Evolutionary conservation across 768 basidiomycete genomes (phyloP).

Genomic region (Melanogaster broomeanus): DNA sequence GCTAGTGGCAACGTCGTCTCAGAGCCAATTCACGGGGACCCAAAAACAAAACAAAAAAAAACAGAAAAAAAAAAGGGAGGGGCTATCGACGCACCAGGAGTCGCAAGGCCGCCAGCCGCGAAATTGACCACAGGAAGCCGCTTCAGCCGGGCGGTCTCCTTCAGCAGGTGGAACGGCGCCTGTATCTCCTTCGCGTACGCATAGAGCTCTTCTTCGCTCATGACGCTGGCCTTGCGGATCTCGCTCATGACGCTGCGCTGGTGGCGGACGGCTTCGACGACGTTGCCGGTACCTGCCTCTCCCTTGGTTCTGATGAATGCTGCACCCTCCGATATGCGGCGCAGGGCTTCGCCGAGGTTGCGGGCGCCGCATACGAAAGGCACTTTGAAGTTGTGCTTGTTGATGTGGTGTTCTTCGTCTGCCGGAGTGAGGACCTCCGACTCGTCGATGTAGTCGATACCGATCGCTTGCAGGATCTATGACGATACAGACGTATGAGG

Average conservation of each 20-base stretch:
- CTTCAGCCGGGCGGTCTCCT: slow-evolving; percentile 93
- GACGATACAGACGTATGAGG: not conserved
- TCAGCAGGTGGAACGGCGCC: slow-evolving; percentile 93
- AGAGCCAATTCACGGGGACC: too few relatives aligned
- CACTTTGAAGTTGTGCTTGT: slow-evolving; percentile 93
- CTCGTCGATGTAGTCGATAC: slow-evolving; percentile 97
- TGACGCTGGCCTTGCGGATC: slow-evolving; percentile 81
- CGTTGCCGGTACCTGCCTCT: slow-evolving; percentile 86
- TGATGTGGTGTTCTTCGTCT: slow-evolving; percentile 95
- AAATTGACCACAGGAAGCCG: slow-evolving; percentile 96
- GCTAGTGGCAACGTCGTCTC: too few relatives aligned
- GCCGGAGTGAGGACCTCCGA: slow-evolving; percentile 95
- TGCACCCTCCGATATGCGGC: slow-evolving; percentile 95
- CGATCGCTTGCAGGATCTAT: slow-evolving; percentile 90
- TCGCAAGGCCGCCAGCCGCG: slow-evolving; percentile 92
- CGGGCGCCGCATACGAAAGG: slow-evolving; percentile 97
- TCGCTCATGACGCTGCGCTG: slow-evolving; percentile 80
- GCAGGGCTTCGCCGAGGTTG: slow-evolving; percentile 93
- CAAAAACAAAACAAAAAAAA: too few relatives aligned
- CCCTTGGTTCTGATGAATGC: slow-evolving; percentile 99
- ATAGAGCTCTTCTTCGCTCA: slow-evolving; percentile 96
- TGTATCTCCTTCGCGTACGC: slow-evolving; percentile 89
- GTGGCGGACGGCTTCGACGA: slow-evolving; percentile 94
- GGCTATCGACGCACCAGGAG: slow-evolving; percentile 67
- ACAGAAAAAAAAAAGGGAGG: too few relatives aligned